Base-by-base conservation (phyloP, 2,329 filamentous ascomycete genomes). In the Fusarium agapanthi region DNA sequence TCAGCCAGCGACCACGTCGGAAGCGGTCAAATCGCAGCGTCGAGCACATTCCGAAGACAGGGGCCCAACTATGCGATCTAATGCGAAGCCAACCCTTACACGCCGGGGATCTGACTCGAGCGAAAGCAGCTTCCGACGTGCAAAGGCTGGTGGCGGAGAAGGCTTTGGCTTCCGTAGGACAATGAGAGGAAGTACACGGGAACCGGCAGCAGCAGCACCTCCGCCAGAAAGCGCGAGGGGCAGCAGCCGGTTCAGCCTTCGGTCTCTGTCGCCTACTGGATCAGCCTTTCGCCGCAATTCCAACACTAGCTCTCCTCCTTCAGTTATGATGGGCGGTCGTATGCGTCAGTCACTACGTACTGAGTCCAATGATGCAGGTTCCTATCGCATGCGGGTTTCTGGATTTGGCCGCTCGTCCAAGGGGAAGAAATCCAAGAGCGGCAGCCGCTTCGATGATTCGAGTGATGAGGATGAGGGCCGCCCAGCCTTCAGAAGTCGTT, bases 101-200 rank as follows among this genome's bases (percentile, higher is more conserved):
- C 87, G 91, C 5, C 87, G 84, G 15, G 85, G 83, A 24, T 93
- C 91, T 1, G 89, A 90, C 73, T 91, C 88, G 34, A 94, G 92
- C 76, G 91, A 93, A 48, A 97, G 93, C 82, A 97, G 94, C 79
- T 97, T 97, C 84, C 92, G 89, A 77, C 91, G 93, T 34, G 82
- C 85, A 47, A 87, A 88, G 68, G 83, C 87, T 41, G 79, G 83
- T 57, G 79, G 80, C 11, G 81, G 82, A 44, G 81, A 85, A 47
- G 86, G 86, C 1, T 88, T 90, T 59, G 87, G 84, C 3, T 93
- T 97, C 85, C 91, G 91, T 64, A 88, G 86, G 57, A 94, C 93
- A 4, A 93, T 97, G 93, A 88, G 95, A 66, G 71, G 75, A 34
- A 76, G 72, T 45, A 38, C 70, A 45, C 75, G 68, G 12, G 78